These are phyloP conservation scores for Byssothecium circinans DNA, from an alignment of 2,329 filamentous ascomycete species.

Conservation along the genomic window DNA sequence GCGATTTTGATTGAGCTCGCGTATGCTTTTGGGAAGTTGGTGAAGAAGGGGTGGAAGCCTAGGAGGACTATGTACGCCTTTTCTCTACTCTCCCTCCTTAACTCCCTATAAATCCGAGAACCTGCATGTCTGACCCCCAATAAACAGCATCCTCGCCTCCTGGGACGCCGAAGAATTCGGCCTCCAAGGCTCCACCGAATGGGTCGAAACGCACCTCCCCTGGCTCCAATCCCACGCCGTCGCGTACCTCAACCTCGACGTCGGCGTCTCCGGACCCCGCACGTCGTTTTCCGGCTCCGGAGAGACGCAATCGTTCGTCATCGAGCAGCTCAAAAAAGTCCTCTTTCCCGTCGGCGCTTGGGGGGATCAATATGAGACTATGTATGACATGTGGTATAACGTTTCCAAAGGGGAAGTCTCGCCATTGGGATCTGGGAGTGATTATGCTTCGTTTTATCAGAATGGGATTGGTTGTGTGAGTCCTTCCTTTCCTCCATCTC, in stretches of 20 bases:
- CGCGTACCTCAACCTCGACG: constrained; percentile 24
- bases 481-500: not conserved
- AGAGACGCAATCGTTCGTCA: constrained; percentile 22
- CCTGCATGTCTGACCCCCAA: not conserved
- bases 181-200: constrained; percentile 46
- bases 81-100: not conserved
- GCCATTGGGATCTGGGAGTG: constrained; percentile 44
- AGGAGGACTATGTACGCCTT: constrained; percentile 42
- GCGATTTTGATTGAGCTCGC: constrained; percentile 50
- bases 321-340: constrained; percentile 25
- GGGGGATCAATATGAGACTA: constrained; percentile 26
- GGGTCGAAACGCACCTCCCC: constrained; percentile 34
- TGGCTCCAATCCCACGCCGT: constrained; percentile 27
- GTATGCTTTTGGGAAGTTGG: constrained; percentile 48
- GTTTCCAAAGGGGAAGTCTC: constrained; percentile 32
- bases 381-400: constrained; percentile 46
- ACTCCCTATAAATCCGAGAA: not conserved
- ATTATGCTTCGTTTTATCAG: constrained; percentile 47
- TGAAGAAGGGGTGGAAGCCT: constrained; percentile 52
- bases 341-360: constrained; percentile 17
- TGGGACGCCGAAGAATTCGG: constrained; percentile 28
- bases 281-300: constrained; percentile 17
- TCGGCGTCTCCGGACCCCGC: constrained; percentile 21
- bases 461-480: constrained; percentile 34
- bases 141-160: constrained; percentile 18